phyloP scores from a whole-genome alignment of 495 filamentous ascomycete species.

The Aspergillus ostianus region DNA sequence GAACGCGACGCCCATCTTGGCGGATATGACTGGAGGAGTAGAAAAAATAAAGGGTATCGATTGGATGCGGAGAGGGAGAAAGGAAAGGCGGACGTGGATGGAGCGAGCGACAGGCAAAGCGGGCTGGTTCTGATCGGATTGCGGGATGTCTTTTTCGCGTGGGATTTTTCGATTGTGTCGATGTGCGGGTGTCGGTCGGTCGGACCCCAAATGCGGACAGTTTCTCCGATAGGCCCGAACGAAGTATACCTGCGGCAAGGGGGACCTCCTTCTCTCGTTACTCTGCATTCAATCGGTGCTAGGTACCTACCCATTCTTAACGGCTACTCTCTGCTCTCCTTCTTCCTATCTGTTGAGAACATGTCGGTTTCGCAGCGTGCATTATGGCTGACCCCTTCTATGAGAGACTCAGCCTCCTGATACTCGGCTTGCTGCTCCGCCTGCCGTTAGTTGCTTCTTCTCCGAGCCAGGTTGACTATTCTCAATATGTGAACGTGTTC shows the following conservation, averaged over 20 bases:
- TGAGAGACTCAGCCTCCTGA: too few species aligned
- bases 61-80: conserved; percentile 2
- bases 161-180: conserved; percentile 45
- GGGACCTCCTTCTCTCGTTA: too few species aligned
- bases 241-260: conserved; percentile 2
- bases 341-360: too few species aligned
- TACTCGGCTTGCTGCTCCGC: conserved; percentile 1
- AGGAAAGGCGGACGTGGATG: background rate
- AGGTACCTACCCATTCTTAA: too few species aligned
- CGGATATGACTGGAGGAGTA: conserved; percentile 7
- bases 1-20: conserved; percentile 51
- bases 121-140: conserved; percentile 20
- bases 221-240: conserved; percentile 27
- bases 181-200: conserved; percentile 22
- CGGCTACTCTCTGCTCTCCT: too few species aligned
- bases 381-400: too few species aligned
- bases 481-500: conserved; percentile 48
- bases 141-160: conserved; percentile 34
- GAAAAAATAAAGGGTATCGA: conserved; percentile 4
- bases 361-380: too few species aligned
- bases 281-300: too few species aligned
- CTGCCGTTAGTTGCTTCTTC: conserved; percentile 5
- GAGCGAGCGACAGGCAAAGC: conserved; percentile 4
- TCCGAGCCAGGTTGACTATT: conserved; percentile 30
- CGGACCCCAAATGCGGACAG: conserved; percentile 21